Evolutionary conservation across 2,329 filamentous ascomycete species (phyloP), one percentile per base, ranked within the genome.

Genomic region (Trichoderma harzianum): DNA sequence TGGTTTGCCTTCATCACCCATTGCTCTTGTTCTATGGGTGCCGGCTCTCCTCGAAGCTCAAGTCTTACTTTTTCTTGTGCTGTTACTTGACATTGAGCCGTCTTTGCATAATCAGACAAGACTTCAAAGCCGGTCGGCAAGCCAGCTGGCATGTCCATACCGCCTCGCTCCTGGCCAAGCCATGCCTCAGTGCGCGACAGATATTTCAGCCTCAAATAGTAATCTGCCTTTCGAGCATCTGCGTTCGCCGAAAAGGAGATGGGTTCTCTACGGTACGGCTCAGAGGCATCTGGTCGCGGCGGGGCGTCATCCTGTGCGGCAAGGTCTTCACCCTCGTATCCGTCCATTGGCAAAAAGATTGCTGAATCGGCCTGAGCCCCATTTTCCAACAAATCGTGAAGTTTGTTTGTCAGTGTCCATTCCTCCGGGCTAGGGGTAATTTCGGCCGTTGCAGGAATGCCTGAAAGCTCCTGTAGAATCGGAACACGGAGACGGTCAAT

Each of bases 301-400:
- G 53, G 30, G 4, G 70, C 66, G 7, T 67, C 28, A 3, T 76
- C 75, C 51, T 77, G 72, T 0, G 72, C 55, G 0, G 72, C 64
- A 0, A 77, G 64, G 7, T 7, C 66, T 3, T 74, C 73, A 14
- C 78, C 78, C 14, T 75, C 74, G 26, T 79, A 79, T 0, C 78
- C 78, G n/a, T 79, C 77, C 16, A 74, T 78, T 5, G 78, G 76
- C 12, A 79, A 30, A 34, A 76, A 76, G 5, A 79, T 78, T 5
- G 51, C 72, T 11, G 66, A 77, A 36, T 79, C 77, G 0, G 78
- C 76, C 0, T 77, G 71, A 0, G 75, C 57, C 0, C 68, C 63
- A 16, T 76, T 78, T 39, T 77, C 74, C 0, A 51, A 16, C 0
- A 79, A 67, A 21, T 79, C 77, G 4, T 78, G 74, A 0, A 78